Percentiles rank a stretch among this genome's conserved stretches.
These are phyloP conservation scores for Pichia scutulata DNA, from an alignment of 805 yeast species.

Conservation along the genomic window DNA sequence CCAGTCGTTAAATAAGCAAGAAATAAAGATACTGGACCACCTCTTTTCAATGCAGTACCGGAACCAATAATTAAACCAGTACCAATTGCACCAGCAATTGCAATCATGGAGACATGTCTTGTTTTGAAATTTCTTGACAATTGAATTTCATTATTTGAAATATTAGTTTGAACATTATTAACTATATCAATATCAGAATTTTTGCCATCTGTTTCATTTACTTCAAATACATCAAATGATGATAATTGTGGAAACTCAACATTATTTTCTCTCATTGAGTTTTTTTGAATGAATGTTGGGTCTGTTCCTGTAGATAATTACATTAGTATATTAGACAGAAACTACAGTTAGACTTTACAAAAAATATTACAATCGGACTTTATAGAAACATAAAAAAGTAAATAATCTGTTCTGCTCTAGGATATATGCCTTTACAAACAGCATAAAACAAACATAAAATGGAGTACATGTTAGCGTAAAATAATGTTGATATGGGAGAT, in stretches of 20 bases:
- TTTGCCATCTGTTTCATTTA: not conserved
- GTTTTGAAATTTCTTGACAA: slow-evolving; percentile 7
- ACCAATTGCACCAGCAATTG: slow-evolving; percentile 45
- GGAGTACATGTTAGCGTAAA: no score
- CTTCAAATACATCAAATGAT: not conserved
- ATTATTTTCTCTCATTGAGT: not conserved
- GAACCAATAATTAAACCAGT: slow-evolving; percentile 39
- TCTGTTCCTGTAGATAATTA: no score
- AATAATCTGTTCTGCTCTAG: no score
- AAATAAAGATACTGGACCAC: slow-evolving; percentile 37
- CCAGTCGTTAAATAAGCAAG: slow-evolving; percentile 37
- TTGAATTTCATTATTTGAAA: not conserved
- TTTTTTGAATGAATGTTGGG: no score
- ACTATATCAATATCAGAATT: not conserved
- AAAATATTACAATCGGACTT: no score
- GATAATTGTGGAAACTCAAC: not conserved
- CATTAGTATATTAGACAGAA: no score
- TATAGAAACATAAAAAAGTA: no score
- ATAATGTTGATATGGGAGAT: no score
- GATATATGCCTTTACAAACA: no score
- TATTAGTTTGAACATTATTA: not conserved
- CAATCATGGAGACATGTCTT: slow-evolving; percentile 41
- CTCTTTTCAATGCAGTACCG: slow-evolving; percentile 31
- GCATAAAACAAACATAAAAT: no score
- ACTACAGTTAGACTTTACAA: no score